Conservation (phyloP, 2,329 filamentous ascomycete genomes). For the Lithohypha guttulata region DNA sequence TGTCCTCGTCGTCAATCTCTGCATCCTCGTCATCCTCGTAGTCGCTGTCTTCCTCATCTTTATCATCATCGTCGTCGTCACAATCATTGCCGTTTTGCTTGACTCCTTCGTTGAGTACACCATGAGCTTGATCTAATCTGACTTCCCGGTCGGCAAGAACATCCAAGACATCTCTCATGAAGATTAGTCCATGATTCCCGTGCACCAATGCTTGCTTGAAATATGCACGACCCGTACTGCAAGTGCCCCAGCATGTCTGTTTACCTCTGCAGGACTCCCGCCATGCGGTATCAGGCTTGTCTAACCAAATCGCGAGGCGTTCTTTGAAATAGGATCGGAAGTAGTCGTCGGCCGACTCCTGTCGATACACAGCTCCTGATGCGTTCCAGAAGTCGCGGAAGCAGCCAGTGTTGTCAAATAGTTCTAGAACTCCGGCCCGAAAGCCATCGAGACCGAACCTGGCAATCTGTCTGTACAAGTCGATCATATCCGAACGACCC, state of each 20-base stretch:
- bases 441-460: neutral
- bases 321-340: slow-evolving; percentile 28
- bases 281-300: slow-evolving; percentile 15
- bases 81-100: no score
- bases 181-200: no score
- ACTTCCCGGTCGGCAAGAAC: no score
- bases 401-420: neutral
- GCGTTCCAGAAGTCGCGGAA: slow-evolving; percentile 27
- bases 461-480: neutral
- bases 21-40: no score
- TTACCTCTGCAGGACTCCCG: neutral
- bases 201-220: slow-evolving; percentile 18
- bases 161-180: no score
- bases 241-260: neutral
- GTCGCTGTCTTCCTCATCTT: no score
- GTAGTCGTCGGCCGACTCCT: slow-evolving; percentile 29
- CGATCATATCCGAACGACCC: no score
- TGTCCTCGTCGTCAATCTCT: no score
- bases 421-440: neutral
- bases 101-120: no score
- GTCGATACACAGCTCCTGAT: slow-evolving; percentile 28
- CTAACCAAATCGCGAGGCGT: slow-evolving; percentile 28
- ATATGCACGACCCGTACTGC: slow-evolving; percentile 4
- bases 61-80: no score
- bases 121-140: no score